Percentiles rank a stretch among this genome's conserved stretches.
Conservation (phyloP, 2,329 filamentous ascomycete species). For the Diaporthe amygdali region DNA sequence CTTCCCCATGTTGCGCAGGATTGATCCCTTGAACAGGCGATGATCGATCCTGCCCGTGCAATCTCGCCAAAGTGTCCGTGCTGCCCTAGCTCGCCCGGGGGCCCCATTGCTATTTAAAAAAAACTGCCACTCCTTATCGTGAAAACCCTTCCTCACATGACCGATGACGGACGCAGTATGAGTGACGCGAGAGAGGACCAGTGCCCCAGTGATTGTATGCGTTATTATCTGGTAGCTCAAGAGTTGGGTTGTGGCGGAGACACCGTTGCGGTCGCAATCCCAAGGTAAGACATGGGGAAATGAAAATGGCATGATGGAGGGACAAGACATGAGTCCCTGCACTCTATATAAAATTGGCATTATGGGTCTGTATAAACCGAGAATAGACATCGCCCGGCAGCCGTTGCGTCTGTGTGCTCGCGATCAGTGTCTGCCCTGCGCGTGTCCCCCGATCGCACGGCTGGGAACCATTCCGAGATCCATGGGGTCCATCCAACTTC, state of each 20-base stretch:
- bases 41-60: slow-evolving; percentile 2
- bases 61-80: slow-evolving; percentile 18
- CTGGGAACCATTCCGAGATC: background rate
- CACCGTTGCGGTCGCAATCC: slow-evolving; percentile 26
- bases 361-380: background rate
- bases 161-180: background rate
- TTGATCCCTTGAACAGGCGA: background rate
- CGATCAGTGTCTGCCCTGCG: background rate
- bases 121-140: background rate
- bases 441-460: background rate
- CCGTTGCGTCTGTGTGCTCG: background rate
- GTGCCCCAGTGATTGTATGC: background rate
- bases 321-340: background rate
- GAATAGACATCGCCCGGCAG: background rate
- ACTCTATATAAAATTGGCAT: background rate
- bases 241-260: slow-evolving; percentile 16
- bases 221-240: background rate
- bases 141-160: background rate
- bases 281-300: background rate
- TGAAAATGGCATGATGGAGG: slow-evolving; percentile 1
- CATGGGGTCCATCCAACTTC: slow-evolving; percentile 12
- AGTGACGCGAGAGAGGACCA: background rate
- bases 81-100: background rate
- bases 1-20: background rate
- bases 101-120: background rate